Evolutionary conservation across 2,329 filamentous ascomycete species (phyloP).

Genomic region (Pseudopyrenochaeta lycopersici): DNA sequence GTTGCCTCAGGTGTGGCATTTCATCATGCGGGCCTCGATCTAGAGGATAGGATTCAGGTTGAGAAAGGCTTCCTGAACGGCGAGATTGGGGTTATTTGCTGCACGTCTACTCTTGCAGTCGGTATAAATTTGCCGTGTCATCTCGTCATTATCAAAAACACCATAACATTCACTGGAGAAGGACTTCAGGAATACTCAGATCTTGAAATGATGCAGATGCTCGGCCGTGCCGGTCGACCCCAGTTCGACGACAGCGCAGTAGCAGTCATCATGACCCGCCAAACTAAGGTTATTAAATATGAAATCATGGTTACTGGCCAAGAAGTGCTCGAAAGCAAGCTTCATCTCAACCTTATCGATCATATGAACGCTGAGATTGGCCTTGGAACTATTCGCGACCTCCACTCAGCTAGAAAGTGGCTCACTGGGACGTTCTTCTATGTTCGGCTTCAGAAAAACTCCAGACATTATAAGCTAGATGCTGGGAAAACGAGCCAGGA

Average conservation of each 20-base stretch:
- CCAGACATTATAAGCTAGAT: conserved; percentile 73
- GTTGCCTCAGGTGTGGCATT: conserved; percentile 74
- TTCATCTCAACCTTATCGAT: conserved; percentile 82
- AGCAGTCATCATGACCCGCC: conserved; percentile 80
- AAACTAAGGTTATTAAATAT: conserved; percentile 71
- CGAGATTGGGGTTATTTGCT: conserved; percentile 82
- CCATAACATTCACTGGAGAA: conserved; percentile 66
- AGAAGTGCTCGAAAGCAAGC: conserved; percentile 77
- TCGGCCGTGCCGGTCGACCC: conserved; percentile 82
- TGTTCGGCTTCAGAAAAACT: conserved; percentile 76
- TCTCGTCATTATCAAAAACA: conserved; percentile 84
- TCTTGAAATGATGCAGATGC: conserved; percentile 89
- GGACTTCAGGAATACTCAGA: conserved; percentile 77
- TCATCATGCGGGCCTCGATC: conserved; percentile 80
- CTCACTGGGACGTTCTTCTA: conserved; percentile 80
- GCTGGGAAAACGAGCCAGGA: conserved; percentile 59
- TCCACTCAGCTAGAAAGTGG: conserved; percentile 75
- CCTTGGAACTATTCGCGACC: conserved; percentile 73
- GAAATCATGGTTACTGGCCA: conserved; percentile 77
- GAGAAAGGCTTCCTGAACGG: conserved; percentile 75
- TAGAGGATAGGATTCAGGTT: conserved; percentile 69
- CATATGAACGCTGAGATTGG: conserved; percentile 87
- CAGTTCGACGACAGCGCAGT: conserved; percentile 81
- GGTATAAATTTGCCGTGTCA: conserved; percentile 87
- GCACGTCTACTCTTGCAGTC: conserved; percentile 84